These are phyloP conservation scores for Vicia villosa DNA, from an alignment of 306 rosid genomes.

Conservation along the genomic window DNA sequence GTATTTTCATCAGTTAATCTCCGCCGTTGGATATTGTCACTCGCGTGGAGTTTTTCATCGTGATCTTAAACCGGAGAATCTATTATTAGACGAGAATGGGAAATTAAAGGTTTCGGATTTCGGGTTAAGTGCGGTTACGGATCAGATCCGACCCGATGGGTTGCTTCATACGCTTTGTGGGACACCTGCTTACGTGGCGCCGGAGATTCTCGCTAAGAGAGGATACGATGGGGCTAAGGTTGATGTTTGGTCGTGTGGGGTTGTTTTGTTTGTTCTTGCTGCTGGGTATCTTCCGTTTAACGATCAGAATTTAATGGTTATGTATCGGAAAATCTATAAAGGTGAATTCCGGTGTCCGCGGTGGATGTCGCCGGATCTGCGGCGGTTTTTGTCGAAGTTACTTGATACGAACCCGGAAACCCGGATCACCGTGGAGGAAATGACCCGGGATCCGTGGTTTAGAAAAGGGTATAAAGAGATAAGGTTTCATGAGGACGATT, in stretches of 20 bases:
- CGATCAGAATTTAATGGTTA: conserved; percentile 48
- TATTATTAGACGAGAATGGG: conserved; percentile 47
- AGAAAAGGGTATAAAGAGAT: conserved; percentile 38
- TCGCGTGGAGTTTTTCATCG: conserved; percentile 51
- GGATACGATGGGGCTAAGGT: conserved; percentile 54
- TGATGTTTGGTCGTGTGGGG: conserved; percentile 56
- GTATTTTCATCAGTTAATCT: conserved; percentile 48
- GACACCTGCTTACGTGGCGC: conserved; percentile 59
- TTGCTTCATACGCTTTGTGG: conserved; percentile 55
- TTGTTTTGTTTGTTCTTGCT: conserved; percentile 43
- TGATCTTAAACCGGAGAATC: conserved; percentile 55
- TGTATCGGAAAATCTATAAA: conserved; percentile 49
- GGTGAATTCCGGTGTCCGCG: conserved; percentile 53
- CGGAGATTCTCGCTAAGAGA: conserved; percentile 45
- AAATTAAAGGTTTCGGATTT: conserved; percentile 50
- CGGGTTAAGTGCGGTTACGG: conserved; percentile 49
- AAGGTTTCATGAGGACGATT: conserved; percentile 38
- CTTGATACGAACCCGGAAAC: conserved; percentile 48
- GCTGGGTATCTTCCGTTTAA: conserved; percentile 52
- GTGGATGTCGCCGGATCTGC: conserved; percentile 51
- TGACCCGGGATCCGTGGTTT: conserved; percentile 51
- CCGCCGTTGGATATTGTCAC: conserved; percentile 52
- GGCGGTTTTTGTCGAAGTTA: conserved; percentile 31
- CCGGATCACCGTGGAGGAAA: conserved; percentile 47
- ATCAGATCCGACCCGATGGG: conserved; percentile 52